Conservation (phyloP, 768 basidiomycete genomes). For the Amanita thiersii region DNA sequence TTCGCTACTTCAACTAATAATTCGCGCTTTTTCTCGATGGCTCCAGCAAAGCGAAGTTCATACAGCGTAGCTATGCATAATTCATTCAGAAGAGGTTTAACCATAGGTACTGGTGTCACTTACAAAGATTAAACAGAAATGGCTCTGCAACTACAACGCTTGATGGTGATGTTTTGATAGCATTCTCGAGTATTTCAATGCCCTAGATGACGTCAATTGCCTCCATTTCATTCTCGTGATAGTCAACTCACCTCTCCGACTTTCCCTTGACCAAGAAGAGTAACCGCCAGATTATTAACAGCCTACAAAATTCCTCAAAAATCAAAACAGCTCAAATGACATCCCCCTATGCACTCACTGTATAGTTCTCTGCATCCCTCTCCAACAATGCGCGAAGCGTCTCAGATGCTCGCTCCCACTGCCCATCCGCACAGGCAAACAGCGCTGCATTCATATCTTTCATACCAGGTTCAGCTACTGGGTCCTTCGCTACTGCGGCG, state of each 20-base stretch:
- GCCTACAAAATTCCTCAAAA: slow-evolving; percentile 31
- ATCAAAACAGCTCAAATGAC: background rate
- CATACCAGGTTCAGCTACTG: slow-evolving; percentile 30
- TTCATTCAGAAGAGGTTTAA: background rate
- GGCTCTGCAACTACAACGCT: slow-evolving; percentile 73
- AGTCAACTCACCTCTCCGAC: slow-evolving; percentile 52
- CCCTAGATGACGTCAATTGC: slow-evolving; percentile 31
- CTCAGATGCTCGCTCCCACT: slow-evolving; percentile 50
- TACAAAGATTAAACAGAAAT: slow-evolving; percentile 80
- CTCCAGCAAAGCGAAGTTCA: slow-evolving; percentile 67
- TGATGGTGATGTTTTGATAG: slow-evolving; percentile 56
- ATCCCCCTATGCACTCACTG: slow-evolving; percentile 29
- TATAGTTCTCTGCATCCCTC: slow-evolving; percentile 51
- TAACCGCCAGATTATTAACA: slow-evolving; percentile 71
- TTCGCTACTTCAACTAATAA: slow-evolving; percentile 71
- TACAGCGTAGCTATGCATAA: slow-evolving; percentile 62
- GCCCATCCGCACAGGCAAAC: slow-evolving; percentile 58
- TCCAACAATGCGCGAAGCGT: slow-evolving; percentile 36
- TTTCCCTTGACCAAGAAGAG: slow-evolving; percentile 61
- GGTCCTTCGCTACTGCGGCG: slow-evolving; percentile 35
- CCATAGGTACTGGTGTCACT: slow-evolving; percentile 16
- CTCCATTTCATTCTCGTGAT: too few species aligned
- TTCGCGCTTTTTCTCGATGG: slow-evolving; percentile 69
- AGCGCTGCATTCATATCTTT: slow-evolving; percentile 62
- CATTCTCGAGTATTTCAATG: slow-evolving; percentile 59